Base-by-base conservation (phyloP, 768 basidiomycete genomes). In the Agaricus bisporus region DNA sequence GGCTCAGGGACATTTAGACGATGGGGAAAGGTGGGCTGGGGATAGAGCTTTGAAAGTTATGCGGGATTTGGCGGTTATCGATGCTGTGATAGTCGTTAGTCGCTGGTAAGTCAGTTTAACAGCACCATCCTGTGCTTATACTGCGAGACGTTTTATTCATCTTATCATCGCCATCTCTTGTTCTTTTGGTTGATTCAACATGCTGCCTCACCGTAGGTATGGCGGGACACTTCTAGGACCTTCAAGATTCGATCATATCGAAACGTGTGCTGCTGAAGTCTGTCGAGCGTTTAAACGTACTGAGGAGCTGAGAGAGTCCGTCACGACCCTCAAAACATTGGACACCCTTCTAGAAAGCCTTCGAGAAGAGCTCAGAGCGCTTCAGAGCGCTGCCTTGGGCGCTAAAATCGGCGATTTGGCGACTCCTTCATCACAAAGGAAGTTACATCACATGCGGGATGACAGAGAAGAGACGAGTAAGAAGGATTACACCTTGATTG, bases 161-260 rank as follows among this genome's bases (percentile, higher is more conserved):
- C 49, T 41, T 36, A 41, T 11, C 15, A 26, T 26, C 26, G 44
- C 15, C 44, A 15, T n/a, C 22, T 15, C 22, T 22, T 22, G 14
- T 29, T 38, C 17, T 17, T 29, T 45, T 20, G 26, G n/a, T 39
- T 35, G 44, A n/a, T 22, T 35, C 4, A 22, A 22, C 22, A 10
- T 32, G 7, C 29, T 25, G 17, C n/a, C 15, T 20, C 15, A 10
- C 49, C 20, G 18, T 58, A 90, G 88, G 87, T 91, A 82, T 60
- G 90, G 89, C 0, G 90, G 91, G n/a, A 82, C 77, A 6, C 70
- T 91, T 71, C 73, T 93, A 4, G 91, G 91, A 2, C 86, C 89
- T 5, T 76, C 72, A 55, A 71, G 91, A 32, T 93, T 92, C 65
- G 65, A 76, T 2, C 91, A 93, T 60, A 86, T 92, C 59, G 84